These are phyloP conservation scores for Claviceps humidiphila DNA, from an alignment of 2,329 filamentous ascomycete species.

Conservation along the genomic window DNA sequence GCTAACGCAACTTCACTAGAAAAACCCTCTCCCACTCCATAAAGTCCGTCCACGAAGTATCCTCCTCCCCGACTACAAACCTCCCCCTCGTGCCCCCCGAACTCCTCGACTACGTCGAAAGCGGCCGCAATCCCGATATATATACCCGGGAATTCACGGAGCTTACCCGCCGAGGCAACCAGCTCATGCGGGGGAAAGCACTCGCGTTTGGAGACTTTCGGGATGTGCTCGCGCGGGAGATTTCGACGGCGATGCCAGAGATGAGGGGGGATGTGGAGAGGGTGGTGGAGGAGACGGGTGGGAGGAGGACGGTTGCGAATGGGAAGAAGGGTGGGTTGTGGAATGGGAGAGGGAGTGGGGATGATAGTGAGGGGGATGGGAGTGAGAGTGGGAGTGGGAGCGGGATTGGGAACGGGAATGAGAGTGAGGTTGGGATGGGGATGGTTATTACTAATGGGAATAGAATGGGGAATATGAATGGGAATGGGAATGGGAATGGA, in stretches of 20 bases:
- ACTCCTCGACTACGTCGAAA: conserved; percentile 55
- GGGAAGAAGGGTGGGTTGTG: background rate
- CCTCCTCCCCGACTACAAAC: conserved; percentile 21
- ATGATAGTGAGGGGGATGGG: background rate
- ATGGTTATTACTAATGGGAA: no score
- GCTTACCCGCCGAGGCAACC: conserved; percentile 51
- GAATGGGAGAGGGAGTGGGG: background rate
- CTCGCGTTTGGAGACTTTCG: conserved; percentile 46
- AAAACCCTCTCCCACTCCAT: conserved; percentile 27
- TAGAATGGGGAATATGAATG: no score
- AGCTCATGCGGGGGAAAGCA: conserved; percentile 52
- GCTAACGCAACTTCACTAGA: conserved; percentile 12
- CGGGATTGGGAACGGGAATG: conserved; percentile 1
- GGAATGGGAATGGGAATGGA: background rate
- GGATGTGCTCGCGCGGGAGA: conserved; percentile 47
- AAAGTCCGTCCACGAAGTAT: conserved; percentile 25
- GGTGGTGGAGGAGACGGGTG: conserved; percentile 35
- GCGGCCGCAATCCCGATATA: conserved; percentile 59
- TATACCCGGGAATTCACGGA: conserved; percentile 64
- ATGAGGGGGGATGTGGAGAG: conserved; percentile 36
- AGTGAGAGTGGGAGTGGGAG: no score
- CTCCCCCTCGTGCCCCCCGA: conserved; percentile 47
- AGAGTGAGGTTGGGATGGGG: background rate
- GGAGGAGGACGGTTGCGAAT: conserved; percentile 8
- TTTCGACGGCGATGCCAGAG: conserved; percentile 46